Evolutionary conservation across 352 stramenopile genomes (phyloP).

Genomic region (Globisporangium emineosum): DNA sequence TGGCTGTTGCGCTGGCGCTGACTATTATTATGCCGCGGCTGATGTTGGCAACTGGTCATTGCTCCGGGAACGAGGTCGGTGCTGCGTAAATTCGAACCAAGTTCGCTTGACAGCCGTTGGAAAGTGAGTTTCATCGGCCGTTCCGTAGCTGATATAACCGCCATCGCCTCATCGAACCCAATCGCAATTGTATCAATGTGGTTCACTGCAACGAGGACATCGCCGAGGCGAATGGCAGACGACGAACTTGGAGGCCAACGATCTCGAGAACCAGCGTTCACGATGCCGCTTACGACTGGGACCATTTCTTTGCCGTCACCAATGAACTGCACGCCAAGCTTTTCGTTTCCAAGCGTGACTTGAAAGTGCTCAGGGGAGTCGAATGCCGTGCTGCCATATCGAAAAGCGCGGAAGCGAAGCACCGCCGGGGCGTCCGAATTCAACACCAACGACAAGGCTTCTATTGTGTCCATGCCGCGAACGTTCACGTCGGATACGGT

Average conservation of each 20-base stretch:
- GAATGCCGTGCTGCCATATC: slow-evolving; percentile 13
- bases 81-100: slow-evolving; percentile 1
- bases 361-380: slow-evolving; percentile 31
- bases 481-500: slow-evolving; percentile 36
- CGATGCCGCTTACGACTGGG: slow-evolving; percentile 43
- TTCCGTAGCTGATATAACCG: slow-evolving; percentile 30
- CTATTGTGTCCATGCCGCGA: slow-evolving; percentile 28
- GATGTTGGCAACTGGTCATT: not conserved
- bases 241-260: not conserved
- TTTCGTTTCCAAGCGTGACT: slow-evolving; percentile 32
- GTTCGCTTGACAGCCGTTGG: slow-evolving; percentile 31
- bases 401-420: slow-evolving; percentile 42
- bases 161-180: slow-evolving; percentile 36
- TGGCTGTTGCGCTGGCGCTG: not conserved
- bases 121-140: slow-evolving; percentile 52
- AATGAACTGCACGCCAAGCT: slow-evolving; percentile 44
- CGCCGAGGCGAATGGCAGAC: slow-evolving; percentile 28
- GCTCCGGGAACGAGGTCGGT: not conserved
- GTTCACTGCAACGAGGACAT: slow-evolving; percentile 60
- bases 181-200: slow-evolving; percentile 39
- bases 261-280: not conserved
- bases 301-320: slow-evolving; percentile 41
- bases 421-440: slow-evolving; percentile 29
- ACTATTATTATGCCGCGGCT: slow-evolving; percentile 2
- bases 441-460: slow-evolving; percentile 32